Percentiles rank a stretch among this genome's conserved stretches.
phyloP scores from a whole-genome alignment of 2,329 filamentous ascomycete genomes.

The Aspergillus ruber region DNA sequence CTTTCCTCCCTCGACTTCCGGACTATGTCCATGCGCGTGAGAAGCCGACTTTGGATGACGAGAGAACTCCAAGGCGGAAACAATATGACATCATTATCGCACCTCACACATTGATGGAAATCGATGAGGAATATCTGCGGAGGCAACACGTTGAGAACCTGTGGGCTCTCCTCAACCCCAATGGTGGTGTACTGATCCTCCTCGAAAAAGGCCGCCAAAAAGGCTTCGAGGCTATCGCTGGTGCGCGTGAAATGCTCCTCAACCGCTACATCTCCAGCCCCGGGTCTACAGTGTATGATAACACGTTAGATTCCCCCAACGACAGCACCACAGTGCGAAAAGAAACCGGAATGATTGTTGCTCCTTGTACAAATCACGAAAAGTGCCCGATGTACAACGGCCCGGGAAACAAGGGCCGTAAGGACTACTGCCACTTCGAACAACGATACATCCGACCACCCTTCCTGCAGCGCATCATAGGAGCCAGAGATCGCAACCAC shows the following conservation, averaged over 20 bases:
- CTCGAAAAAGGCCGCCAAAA: conserved; percentile 86
- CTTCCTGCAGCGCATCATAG: conserved; percentile 73
- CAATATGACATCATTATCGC: conserved; percentile 85
- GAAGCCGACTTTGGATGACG: conserved; percentile 53
- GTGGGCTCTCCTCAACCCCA: conserved; percentile 76
- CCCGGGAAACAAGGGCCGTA: conserved; percentile 66
- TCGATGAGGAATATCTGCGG: conserved; percentile 69
- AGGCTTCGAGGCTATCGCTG: conserved; percentile 87
- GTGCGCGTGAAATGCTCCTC: conserved; percentile 71
- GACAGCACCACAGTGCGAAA: conserved; percentile 34
- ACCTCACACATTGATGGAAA: conserved; percentile 70
- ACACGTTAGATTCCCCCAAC: conserved; percentile 26
- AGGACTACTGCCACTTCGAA: conserved; percentile 84
- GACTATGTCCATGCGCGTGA: conserved; percentile 66
- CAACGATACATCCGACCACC: conserved; percentile 81
- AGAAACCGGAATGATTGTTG: conserved; percentile 57
- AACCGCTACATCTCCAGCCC: conserved; percentile 65
- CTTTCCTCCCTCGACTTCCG: conserved; percentile 84
- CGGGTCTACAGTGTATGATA: conserved; percentile 39
- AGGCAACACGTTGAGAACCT: conserved; percentile 78
- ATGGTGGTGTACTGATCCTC: conserved; percentile 79
- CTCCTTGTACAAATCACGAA: conserved; percentile 76
- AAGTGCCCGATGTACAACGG: conserved; percentile 81
- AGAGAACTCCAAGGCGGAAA: conserved; percentile 56
- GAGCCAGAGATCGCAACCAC: conserved; percentile 64